These are phyloP conservation scores for Ajuga chamaepitys DNA, from an alignment of 257 asterid species.

Conservation along the genomic window DNA sequence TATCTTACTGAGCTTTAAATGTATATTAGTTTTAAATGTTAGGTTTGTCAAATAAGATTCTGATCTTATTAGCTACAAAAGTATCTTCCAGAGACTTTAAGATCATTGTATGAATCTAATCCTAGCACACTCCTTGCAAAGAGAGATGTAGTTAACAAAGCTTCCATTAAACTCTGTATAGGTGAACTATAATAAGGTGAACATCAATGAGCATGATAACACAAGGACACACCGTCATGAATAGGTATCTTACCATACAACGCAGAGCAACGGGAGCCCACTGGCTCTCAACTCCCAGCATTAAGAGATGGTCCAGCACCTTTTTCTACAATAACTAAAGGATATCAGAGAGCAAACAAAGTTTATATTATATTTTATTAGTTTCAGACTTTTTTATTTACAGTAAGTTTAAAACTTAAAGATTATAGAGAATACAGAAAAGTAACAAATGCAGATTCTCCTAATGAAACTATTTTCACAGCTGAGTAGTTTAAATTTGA, in stretches of 20 bases:
- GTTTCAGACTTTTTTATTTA: neutral
- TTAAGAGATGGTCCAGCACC: conserved; percentile 68
- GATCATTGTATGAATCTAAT: neutral
- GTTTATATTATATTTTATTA: neutral
- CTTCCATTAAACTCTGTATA: neutral
- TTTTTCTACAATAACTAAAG: conserved; percentile 55
- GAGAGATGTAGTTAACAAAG: neutral
- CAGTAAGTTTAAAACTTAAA: too few species aligned
- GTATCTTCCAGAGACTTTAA: neutral
- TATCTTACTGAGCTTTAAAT: neutral
- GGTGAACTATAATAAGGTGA: neutral
- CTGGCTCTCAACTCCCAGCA: conserved; percentile 97
- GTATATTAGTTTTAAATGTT: neutral
- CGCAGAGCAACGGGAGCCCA: conserved; percentile 97
- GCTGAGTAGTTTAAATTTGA: conserved; percentile 6
- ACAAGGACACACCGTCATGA: conserved; percentile 3
- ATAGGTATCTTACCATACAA: conserved; percentile 54
- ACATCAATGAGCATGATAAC: neutral
- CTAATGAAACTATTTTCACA: neutral
- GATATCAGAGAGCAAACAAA: conserved; percentile 7
- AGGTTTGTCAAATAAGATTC: neutral
- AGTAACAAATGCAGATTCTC: neutral
- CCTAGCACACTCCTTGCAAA: neutral
- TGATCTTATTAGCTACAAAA: neutral
- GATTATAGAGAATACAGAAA: neutral